Base-by-base conservation (phyloP, 176 grass and related monocot genomes). In the Oryza glaberrima region DNA sequence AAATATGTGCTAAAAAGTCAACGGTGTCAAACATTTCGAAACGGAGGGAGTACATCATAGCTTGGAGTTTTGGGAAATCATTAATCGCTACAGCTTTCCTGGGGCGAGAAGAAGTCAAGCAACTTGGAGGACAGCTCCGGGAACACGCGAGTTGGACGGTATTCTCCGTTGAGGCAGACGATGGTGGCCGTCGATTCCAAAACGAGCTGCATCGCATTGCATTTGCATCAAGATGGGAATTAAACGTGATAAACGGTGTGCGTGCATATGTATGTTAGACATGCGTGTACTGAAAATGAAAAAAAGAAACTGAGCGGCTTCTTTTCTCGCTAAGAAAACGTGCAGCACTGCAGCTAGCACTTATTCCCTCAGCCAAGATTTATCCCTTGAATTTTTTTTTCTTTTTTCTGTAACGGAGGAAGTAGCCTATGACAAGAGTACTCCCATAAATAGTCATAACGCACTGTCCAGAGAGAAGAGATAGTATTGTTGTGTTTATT, bases 61-160 rank as follows among this genome's bases (percentile, higher is more conserved):
- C 4, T 52, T 52, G 12, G 11, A 44, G 47, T 15, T 49, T 49
- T 44, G 47, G 47, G 13, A 49, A 49, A 49, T 49, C 47, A 49
- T 48, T 15, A 14, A 19, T 56, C 51, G 6, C 51, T 56, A 38
- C 5, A 56, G 16, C 22, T 22, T 19, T 89, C 74, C 38, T 61
- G 7, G 19, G 66, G 47, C 6, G 82, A 83, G 69, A 92, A 94
- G 84, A 85, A 86, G 2, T 88, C 72, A 11, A 64, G 35, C n/a
- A 96, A 7, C 84, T 90, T 97, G 48, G 80, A 75, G 43, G 73
- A 81, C 66, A 90, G 64, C 34, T 97, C 92, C 14, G 44, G 65
- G 41, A 88, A 84, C 46, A 94, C 36, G 19, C 94, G 90, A 69
- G 56, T 92, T 3, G 92, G 92, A 12, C 84, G 86, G 74, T 86